Evolutionary conservation across 2,329 filamentous ascomycete genomes (phyloP), one percentile per base, ranked within the genome.

Genomic region (Aspergillus cejpii): DNA sequence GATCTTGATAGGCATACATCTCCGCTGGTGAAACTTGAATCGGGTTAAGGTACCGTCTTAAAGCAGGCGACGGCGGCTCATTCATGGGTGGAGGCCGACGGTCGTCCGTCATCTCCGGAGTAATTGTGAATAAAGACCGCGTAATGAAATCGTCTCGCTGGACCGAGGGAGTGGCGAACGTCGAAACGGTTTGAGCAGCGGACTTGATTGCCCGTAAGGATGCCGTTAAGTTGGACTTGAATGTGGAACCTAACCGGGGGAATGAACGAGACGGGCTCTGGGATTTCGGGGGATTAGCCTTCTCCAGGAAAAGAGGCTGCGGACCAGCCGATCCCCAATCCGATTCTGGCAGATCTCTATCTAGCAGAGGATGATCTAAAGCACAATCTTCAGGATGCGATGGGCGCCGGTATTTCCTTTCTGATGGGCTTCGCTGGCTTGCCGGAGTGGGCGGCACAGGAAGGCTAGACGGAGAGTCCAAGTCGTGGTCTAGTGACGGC

Each of bases 211-310:
- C 78, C 48, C 79, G 75, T 15, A 83, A 61, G 0, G 80, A 83
- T 2, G 78, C 76, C 0, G 79, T 83, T 34, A 83, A 66, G 48
- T 83, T 83, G 0, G 80, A 83, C 49, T 78, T 81, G 65, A 83
- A 78, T 1, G 72, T 74, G 14, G 68, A 69, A 40, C 66, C 67
- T 3, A 71, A 51, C 43, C 72, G 72, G 36, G 72, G 69, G 29
- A 65, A 52, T 56, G 58, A 48, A 54, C 63, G 48, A 53, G 63
- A 47, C 51, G 57, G 28, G 58, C 55, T 45, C 62, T 61, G 38
- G 39, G 42, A 48, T 33, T 52, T 61, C 28, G 44, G 39, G 20
- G 50, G 44, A 2, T 38, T 44, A 3, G 45, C 37, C 19, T 53
- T 50, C 19, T 53, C 50, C 11, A 45, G 12, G 7, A 49, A 47